Evolutionary conservation across 371 early-diverging fungal species (phyloP), one percentile per base, ranked within the genome.

Genomic region (Mucor plumbeus): DNA sequence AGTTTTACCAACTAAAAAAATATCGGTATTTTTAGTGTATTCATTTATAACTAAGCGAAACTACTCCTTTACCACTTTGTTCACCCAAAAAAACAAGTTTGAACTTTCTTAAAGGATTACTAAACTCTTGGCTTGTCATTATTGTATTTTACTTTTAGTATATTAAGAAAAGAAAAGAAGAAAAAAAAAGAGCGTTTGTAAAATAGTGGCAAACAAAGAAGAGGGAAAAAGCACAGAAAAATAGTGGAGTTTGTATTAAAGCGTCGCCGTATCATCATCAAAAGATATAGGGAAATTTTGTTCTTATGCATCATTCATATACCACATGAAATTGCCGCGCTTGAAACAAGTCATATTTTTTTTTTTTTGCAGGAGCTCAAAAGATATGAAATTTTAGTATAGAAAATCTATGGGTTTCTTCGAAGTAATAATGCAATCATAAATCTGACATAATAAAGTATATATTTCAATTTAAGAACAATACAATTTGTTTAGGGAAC

Each of bases 81-180:
- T 97, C 98, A 62, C 98, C 98, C 35, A 98, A 87, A 73, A 98
- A 95, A 31, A 96, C 96, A 36, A 96, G 88, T 76, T 96, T 96
- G 84, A 91, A 95, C 77, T 95, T 95, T 71, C 90, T 80, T 60
- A 95, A 85, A 35, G 94, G 92, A 72, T 89, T 93, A 41, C 73
- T 76, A 58, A 82, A 82, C 43, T 77, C 77, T 61, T 77, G 77
- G 40, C 70, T 75, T 11, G 76, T 63, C 73, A 76, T 78, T 66
- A 62, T 43, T 64, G 40, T 10, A 3, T 40, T 11, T 6, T 34
- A 26, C 26, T 26, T 26, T 26, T 26, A 26, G 26, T 26, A 26
- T 26, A 26, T 26, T 3, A 26, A 26, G 26, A 26, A 26, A 26
- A 26, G 33, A 55, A 56, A 56, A n/a, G n/a, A 6, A 17, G n/a